Percentiles rank a stretch among this genome's conserved stretches.
Conservation (phyloP, 176 grass and related monocot species). For the Phragmites australis region DNA sequence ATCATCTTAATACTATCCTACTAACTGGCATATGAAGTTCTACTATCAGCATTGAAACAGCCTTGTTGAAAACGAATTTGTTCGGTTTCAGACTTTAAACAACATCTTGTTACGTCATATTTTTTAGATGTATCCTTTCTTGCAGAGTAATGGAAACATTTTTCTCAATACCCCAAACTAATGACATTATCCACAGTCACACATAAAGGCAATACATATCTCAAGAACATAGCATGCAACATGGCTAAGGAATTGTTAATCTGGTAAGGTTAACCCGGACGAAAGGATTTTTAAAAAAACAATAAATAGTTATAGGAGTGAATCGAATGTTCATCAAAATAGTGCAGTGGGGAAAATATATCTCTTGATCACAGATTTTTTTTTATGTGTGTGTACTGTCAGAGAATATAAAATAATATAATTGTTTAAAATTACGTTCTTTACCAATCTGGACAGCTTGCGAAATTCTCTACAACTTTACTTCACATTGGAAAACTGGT, state of each 20-base stretch:
- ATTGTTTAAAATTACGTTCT: no score
- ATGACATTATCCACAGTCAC: not conserved
- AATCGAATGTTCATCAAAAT: slow-evolving; percentile 11
- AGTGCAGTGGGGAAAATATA: slow-evolving; percentile 3
- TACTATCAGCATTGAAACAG: not conserved
- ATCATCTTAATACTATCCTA: slow-evolving; percentile 22
- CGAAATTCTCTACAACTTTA: no score
- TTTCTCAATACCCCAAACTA: slow-evolving; percentile 11
- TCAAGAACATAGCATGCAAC: slow-evolving; percentile 14
- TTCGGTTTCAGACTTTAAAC: not conserved
- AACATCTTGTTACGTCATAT: not conserved
- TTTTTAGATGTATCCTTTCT: slow-evolving; percentile 4
- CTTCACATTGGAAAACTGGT: no score
- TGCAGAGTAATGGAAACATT: not conserved
- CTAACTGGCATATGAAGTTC: not conserved
- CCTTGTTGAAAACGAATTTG: slow-evolving; percentile 17
- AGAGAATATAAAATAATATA: not conserved
- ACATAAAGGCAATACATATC: slow-evolving; percentile 14
- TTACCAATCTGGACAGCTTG: no score
- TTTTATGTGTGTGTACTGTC: not conserved
- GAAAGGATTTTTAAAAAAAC: slow-evolving; percentile 21
- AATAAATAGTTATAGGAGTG: slow-evolving; percentile 10
- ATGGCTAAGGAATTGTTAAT: slow-evolving; percentile 3
- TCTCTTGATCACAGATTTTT: not conserved
- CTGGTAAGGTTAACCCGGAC: not conserved